Conservation (phyloP, 2,329 filamentous ascomycete species). For the Fusarium miscanthi region DNA sequence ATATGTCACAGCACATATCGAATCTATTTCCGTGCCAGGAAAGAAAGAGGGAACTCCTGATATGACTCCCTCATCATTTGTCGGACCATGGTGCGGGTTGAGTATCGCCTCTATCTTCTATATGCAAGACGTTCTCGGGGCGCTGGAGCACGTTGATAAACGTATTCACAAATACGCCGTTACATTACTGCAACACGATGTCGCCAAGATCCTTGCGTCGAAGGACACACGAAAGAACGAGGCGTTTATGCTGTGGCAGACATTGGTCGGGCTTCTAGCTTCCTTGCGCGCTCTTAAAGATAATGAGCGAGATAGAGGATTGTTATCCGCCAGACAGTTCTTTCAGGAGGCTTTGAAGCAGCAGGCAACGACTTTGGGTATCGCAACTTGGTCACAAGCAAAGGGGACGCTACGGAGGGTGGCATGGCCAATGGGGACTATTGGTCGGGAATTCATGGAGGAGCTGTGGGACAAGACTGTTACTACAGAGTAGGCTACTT, state of each 20-base stretch:
- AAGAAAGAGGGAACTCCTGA: rapidly evolving
- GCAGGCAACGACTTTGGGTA: not conserved
- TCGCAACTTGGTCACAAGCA: not conserved
- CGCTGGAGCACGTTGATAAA: not conserved
- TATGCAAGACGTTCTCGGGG: not conserved
- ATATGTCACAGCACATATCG: not conserved
- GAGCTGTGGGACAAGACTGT: conserved; percentile 9
- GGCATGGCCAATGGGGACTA: not conserved
- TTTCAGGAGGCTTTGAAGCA: not conserved
- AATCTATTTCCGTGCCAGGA: not conserved
- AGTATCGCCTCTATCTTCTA: not conserved
- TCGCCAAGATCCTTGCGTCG: not conserved
- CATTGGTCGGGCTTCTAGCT: not conserved
- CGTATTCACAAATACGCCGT: not conserved
- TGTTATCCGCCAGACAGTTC: not conserved
- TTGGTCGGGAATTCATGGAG: not conserved
- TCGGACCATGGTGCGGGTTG: not conserved
- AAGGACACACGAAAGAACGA: not conserved
- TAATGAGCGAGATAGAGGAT: not conserved
- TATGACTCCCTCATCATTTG: not conserved
- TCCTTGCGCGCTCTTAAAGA: not conserved
- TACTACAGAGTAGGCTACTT: not conserved
- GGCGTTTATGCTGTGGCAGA: not conserved
- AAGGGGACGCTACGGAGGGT: not conserved
- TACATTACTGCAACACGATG: not conserved